Percentiles rank a stretch among this genome's conserved stretches.
phyloP scores from a whole-genome alignment of 2,329 filamentous ascomycete genomes.

The Coniochaeta sp. region DNA sequence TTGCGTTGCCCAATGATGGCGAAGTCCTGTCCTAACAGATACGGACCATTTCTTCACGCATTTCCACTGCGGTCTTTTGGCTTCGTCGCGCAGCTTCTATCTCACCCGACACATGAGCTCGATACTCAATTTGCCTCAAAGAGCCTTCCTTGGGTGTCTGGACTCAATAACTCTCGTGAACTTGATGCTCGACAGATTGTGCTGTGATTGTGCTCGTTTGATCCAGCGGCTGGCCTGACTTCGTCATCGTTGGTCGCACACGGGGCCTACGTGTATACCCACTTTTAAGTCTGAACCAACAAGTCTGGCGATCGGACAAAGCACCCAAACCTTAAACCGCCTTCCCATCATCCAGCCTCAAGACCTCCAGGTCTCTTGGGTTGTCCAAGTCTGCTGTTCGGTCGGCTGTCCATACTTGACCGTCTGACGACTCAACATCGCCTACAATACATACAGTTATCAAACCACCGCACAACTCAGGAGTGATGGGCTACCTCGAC shows the following conservation, averaged over 20 bases:
- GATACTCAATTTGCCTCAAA: not conserved
- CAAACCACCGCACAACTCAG: not conserved
- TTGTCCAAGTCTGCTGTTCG: not conserved
- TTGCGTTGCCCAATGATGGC: no score
- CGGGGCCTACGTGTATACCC: not conserved
- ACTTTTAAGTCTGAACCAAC: not conserved
- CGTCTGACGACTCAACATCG: not conserved
- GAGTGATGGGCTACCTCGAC: slow-evolving; percentile 16
- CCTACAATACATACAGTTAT: not conserved
- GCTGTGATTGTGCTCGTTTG: not conserved
- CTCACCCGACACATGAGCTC: not conserved
- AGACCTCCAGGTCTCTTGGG: not conserved
- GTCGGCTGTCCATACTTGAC: not conserved
- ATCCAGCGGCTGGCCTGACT: no score
- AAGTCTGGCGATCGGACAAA: not conserved
- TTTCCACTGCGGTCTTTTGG: not conserved
- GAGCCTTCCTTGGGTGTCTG: not conserved
- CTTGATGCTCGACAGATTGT: not conserved
- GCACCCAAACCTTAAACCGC: not conserved
- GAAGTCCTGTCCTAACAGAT: not conserved
- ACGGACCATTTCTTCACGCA: not conserved
- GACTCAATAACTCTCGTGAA: not conserved
- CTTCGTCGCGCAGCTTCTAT: not conserved
- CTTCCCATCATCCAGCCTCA: not conserved
- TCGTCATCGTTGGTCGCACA: not conserved